Evolutionary conservation across 169 alveolate species (phyloP).

Genomic region (Plasmodium sp.): DNA sequence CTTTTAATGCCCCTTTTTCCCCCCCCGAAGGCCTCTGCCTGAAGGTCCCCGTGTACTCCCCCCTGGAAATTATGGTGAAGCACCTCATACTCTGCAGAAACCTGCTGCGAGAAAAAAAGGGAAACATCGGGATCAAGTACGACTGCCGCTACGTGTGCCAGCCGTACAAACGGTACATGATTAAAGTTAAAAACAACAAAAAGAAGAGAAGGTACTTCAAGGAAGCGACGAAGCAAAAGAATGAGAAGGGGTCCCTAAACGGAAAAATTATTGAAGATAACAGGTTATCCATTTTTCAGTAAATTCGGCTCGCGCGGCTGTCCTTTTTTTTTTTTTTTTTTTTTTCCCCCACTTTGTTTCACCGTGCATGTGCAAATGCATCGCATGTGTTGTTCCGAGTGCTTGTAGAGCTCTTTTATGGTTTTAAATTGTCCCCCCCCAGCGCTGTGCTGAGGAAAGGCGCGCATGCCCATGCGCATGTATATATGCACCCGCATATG

Average conservation of each 20-base stretch:
- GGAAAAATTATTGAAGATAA: slow-evolving; percentile 68
- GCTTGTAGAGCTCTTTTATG: not conserved
- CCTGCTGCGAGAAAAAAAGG: slow-evolving; percentile 58
- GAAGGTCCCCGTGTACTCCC: slow-evolving; percentile 70
- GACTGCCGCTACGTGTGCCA: slow-evolving; percentile 73
- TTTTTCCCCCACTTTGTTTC: not conserved
- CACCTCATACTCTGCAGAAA: slow-evolving; percentile 64
- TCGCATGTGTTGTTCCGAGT: not conserved
- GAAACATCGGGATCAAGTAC: slow-evolving; percentile 64
- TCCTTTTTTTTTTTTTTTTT: not conserved
- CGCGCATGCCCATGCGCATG: not conserved
- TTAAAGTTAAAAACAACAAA: slow-evolving; percentile 56
- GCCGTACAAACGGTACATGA: slow-evolving; percentile 73
- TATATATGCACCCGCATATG: not conserved
- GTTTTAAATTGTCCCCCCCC: not conserved
- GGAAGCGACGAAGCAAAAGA: slow-evolving; percentile 43
- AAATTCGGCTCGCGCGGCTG: not conserved
- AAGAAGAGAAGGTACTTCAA: slow-evolving; percentile 64
- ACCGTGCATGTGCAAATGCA: not conserved
- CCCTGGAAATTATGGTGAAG: slow-evolving; percentile 71
- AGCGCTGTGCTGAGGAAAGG: not conserved
- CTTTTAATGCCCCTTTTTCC: not conserved
- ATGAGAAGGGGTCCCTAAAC: slow-evolving; percentile 53
- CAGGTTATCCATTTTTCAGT: slow-evolving; percentile 70
- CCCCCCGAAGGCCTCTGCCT: slow-evolving; percentile 35